Evolutionary conservation across 1,284 basidiomycete species (phyloP), one percentile per base, ranked within the genome.

Genomic region (Cryptococcus sp.): DNA sequence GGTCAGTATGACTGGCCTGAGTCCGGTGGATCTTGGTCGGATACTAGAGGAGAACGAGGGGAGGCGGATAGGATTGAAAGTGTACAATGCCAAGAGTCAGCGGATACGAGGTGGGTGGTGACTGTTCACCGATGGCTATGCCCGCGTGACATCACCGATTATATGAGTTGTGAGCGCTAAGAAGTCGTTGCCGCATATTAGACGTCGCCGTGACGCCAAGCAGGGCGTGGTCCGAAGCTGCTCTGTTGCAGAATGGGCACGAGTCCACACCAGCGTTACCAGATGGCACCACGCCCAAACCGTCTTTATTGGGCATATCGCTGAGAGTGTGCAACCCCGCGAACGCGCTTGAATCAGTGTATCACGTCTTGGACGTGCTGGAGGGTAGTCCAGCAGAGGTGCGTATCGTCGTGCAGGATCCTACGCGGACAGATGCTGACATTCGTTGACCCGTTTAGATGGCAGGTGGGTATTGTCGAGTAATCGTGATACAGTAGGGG

Each of bases 301-400:
- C 83, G 0, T 97, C 93, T 3, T 78, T 98, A 25, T 83, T 99
- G 8, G 95, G 95, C 1, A 83, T 98, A 5, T 93, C 90, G 63
- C 88, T 98, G 84, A 85, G 95, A 17, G 85, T 97, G 71, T 98
- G 89, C 69, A 86, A 89, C 72, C 93, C 93, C 6, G 88, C 92
- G 66, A 83, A 85, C 52, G 89, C 93, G 17, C 82, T 91, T 22
- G 91, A 96, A 72, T 93, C 90, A 64, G 93, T 98, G 7, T 99
- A 95, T 94, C 95, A 99, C 78, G 93, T 99, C 48, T 82, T 99
- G 52, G 96, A 99, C 74, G 93, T 99, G 8, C 80, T 96, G 40
- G 94, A 98, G 77, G 93, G 93, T 19, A 93, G 90, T 61, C 96
- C 96, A 8, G 95, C 95, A 5, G 93, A 98, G 81, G 74, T 79